phyloP scores from a whole-genome alignment of 2,329 filamentous ascomycete species.

The Atkinsonella texensis region DNA sequence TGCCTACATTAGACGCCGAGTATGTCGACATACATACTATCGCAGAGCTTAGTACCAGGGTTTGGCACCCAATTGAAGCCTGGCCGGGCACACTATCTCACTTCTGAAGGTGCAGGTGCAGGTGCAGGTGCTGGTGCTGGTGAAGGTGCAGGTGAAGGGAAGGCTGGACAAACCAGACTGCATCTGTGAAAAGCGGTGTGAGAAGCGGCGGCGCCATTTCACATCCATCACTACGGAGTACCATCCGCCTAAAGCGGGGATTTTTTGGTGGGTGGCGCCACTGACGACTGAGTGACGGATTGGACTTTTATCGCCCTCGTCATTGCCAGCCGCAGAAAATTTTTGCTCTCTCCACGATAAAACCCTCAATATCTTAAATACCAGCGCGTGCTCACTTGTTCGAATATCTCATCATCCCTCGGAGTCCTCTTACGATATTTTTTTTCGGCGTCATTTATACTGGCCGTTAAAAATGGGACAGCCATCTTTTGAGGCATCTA shows the following conservation, averaged over 20 bases:
- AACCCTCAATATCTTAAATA: not conserved
- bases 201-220: no score
- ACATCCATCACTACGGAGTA: no score
- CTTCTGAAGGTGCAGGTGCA: no score
- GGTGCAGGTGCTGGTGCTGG: no score
- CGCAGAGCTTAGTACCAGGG: constrained; percentile 12
- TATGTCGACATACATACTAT: constrained; percentile 1
- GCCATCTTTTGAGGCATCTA: constrained; percentile 64
- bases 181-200: no score
- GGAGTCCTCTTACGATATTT: not conserved
- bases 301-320: not conserved
- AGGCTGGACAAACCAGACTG: no score
- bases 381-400: not conserved
- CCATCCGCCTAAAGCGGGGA: no score
- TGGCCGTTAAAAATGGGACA: constrained; percentile 48
- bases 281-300: no score
- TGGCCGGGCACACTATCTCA: constrained; percentile 11
- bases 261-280: no score
- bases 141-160: no score
- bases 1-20: not conserved
- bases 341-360: not conserved
- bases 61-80: constrained; percentile 24
- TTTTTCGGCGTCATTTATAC: not conserved
- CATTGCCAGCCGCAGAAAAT: not conserved
- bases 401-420: not conserved